Evolutionary conservation across 148 eudicot species (phyloP).

Genomic region (Rhododendron simsii): DNA sequence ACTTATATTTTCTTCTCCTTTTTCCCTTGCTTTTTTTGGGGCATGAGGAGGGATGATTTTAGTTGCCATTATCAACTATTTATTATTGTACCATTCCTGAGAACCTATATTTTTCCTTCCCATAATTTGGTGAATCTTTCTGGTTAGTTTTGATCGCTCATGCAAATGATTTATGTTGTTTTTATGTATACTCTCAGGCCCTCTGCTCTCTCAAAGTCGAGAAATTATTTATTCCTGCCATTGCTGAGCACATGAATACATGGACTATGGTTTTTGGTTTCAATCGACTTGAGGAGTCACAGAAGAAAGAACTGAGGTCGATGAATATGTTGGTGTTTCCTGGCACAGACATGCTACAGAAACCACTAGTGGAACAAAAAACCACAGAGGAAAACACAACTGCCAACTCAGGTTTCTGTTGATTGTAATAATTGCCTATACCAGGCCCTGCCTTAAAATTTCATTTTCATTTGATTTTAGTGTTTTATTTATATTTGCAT

Average conservation of each 20-base stretch:
- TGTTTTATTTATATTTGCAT: slow-evolving; percentile 10
- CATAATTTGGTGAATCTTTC: background rate
- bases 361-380: slow-evolving; percentile 44
- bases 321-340: slow-evolving; percentile 94
- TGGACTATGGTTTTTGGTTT: slow-evolving; percentile 85
- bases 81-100: background rate
- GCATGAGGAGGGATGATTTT: background rate
- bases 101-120: background rate
- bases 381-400: slow-evolving; percentile 25
- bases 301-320: slow-evolving; percentile 64
- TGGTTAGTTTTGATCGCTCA: background rate
- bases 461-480: background rate
- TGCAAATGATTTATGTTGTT: background rate
- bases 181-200: slow-evolving; percentile 36
- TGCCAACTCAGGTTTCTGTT: slow-evolving; percentile 24
- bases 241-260: slow-evolving; percentile 87
- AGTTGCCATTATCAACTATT: background rate
- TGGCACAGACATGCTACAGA: slow-evolving; percentile 88
- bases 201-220: slow-evolving; percentile 63
- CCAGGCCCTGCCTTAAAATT: background rate
- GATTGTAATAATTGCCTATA: background rate
- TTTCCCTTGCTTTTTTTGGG: background rate
- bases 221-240: slow-evolving; percentile 86
- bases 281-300: slow-evolving; percentile 49
- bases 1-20: background rate